Evolutionary conservation across 257 asterid genomes (phyloP), one percentile per base, ranked within the genome.

Genomic region (Nicotiana paniculata): DNA sequence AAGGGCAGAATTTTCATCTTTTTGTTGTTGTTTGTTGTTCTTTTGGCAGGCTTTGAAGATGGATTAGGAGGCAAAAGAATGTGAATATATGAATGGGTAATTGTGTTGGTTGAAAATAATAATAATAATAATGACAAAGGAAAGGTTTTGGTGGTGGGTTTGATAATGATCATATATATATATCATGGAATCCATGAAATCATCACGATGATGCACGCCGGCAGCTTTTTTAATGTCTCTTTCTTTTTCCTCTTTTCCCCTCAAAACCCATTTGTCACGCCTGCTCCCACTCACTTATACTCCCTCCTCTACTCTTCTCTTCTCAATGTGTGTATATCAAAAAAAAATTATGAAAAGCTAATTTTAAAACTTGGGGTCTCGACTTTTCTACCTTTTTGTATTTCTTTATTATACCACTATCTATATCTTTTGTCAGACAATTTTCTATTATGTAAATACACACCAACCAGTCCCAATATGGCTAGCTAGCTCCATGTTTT

Each of bases 161-260:
- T 88, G 87, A 85, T 93, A 89, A 87, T 88, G 83, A 85, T 55
- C 28, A 11, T 78, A 43, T 43, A 43, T 43, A 11, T 78, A 43
- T 43, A 43, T 43, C 51, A 43, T 43, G 48, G 30, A 78, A 64
- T 79, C 58, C 16, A 46, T 59, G 69, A 62, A 43, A 79, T 79
- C 82, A 79, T 62, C 61, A 79, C 58, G 32, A 62, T 83, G 78
- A 81, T 84, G 97, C 97, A 91, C 92, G 92, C 93, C 92, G 91
- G 93, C 95, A 92, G 95, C 97, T 90, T 92, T 90, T 93, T 81
- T 87, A 68, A 9, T 82, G 86, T 87, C 86, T 78, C 83, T 81
- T 46, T 87, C 85, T 33, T 55, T 32, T 21, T 63, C 58, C 59
- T 51, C 21, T 53, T 70, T 72, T 78, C 86, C 80, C 62, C 84